phyloP scores from a whole-genome alignment of 1,284 basidiomycete species.

The Coriolopsis trogii region DNA sequence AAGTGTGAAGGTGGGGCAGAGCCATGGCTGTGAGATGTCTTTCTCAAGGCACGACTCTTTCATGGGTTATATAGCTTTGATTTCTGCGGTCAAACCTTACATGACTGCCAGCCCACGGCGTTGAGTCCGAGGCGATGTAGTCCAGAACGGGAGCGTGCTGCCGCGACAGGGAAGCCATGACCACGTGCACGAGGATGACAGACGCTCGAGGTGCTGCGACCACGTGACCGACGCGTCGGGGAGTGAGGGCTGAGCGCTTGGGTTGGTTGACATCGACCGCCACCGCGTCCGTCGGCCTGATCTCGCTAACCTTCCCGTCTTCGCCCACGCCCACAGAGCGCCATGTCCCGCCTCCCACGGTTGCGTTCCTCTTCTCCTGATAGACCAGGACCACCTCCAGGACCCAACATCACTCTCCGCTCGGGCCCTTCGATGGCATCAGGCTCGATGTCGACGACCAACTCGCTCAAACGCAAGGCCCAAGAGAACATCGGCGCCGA shows the following conservation, averaged over 20 bases:
- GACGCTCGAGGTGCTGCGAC: not conserved
- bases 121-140: too few relatives aligned
- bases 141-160: too few relatives aligned
- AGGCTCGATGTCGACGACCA: constrained; percentile 23
- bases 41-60: too few relatives aligned
- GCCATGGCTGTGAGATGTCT: too few relatives aligned
- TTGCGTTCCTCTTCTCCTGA: constrained; percentile 31
- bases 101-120: too few relatives aligned
- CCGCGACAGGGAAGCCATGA: too few relatives aligned
- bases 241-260: constrained; percentile 4
- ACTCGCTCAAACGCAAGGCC: constrained; percentile 47
- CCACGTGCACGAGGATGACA: not conserved
- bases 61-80: too few relatives aligned
- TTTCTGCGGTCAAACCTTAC: too few relatives aligned
- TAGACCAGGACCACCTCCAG: constrained; percentile 13
- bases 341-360: constrained; percentile 40
- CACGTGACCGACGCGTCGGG: constrained; percentile 22
- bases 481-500: constrained; percentile 39
- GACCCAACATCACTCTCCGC: constrained; percentile 20
- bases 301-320: constrained; percentile 11
- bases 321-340: constrained; percentile 1
- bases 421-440: constrained; percentile 26
- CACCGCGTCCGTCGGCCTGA: not conserved
- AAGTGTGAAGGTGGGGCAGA: too few relatives aligned
- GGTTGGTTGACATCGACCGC: constrained; percentile 4